Conservation (phyloP, 2,329 filamentous ascomycete genomes). For the Phaeoacremonium minimum region DNA sequence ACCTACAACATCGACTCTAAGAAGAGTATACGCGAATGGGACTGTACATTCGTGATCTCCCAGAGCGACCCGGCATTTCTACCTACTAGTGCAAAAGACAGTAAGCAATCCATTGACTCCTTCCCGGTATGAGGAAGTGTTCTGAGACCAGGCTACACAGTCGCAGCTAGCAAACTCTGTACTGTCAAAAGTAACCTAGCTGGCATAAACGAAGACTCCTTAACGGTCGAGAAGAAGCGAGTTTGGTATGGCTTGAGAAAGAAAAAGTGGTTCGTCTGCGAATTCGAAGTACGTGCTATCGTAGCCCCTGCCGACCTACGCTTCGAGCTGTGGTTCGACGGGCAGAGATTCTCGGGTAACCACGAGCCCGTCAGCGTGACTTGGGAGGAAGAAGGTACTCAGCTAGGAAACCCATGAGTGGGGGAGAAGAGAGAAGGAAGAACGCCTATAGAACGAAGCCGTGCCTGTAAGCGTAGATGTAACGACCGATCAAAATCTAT, state of each 20-base stretch:
- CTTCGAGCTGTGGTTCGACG: constrained; percentile 37
- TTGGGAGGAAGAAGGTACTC: constrained; percentile 28
- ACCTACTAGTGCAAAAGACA: constrained; percentile 29
- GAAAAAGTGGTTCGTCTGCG: constrained; percentile 31
- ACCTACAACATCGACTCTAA: constrained; percentile 23
- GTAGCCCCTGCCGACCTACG: constrained; percentile 50
- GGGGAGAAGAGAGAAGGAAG: no score
- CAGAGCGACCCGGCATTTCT: constrained; percentile 28
- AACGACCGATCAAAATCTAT: no score
- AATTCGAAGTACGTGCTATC: constrained; percentile 48
- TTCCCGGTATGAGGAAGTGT: no score
- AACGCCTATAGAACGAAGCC: no score
- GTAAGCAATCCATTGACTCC: constrained; percentile 22
- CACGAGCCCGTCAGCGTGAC: constrained; percentile 30
- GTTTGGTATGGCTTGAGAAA: constrained; percentile 25
- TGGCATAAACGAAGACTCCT: constrained; percentile 29
- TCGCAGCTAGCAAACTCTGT: constrained; percentile 31
- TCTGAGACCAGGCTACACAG: constrained; percentile 15
- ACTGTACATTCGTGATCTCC: constrained; percentile 32
- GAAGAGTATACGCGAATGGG: constrained; percentile 28
- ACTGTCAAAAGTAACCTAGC: constrained; percentile 33
- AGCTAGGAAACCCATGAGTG: no score
- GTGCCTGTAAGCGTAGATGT: no score
- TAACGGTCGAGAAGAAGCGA: constrained; percentile 30
- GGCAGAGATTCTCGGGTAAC: constrained; percentile 30